These are phyloP conservation scores for Coprinopsis cinerea DNA, from an alignment of 768 basidiomycete species.

Conservation along the genomic window DNA sequence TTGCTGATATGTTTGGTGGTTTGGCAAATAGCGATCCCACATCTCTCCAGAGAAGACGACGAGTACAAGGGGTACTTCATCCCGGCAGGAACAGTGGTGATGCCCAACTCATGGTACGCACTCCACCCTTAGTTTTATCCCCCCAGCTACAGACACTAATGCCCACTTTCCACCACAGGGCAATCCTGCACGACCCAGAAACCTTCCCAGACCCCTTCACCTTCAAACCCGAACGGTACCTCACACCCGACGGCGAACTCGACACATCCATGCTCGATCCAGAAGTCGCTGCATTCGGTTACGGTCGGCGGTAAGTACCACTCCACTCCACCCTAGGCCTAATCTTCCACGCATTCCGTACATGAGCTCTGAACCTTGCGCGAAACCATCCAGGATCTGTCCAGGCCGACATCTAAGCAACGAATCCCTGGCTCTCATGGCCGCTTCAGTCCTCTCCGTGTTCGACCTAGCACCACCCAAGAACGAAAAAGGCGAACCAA, in stretches of 20 bases:
- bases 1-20: no score
- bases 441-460: conserved; percentile 16
- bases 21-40: not conserved
- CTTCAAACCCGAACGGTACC: conserved; percentile 25
- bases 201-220: conserved; percentile 19
- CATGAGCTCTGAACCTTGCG: not conserved
- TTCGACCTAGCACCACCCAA: conserved; percentile 8
- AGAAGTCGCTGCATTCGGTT: conserved; percentile 21
- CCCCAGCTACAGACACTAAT: not conserved
- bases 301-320: conserved; percentile 19
- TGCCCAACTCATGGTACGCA: conserved; percentile 26
- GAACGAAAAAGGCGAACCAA: no score
- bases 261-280: conserved; percentile 18
- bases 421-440: conserved; percentile 27
- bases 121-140: no score
- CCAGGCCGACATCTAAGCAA: conserved; percentile 40
- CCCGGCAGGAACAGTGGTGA: conserved; percentile 28
- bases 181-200: conserved; percentile 20
- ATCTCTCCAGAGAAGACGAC: not conserved
- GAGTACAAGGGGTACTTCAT: conserved; percentile 23
- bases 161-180: conserved; percentile 14
- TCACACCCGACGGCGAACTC: conserved; percentile 19
- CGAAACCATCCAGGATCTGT: conserved; percentile 22
- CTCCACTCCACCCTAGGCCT: no score
- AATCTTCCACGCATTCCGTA: not conserved